Base-by-base conservation (phyloP, 306 rosid genomes). In the Cyamopsis tetragonoloba region DNA sequence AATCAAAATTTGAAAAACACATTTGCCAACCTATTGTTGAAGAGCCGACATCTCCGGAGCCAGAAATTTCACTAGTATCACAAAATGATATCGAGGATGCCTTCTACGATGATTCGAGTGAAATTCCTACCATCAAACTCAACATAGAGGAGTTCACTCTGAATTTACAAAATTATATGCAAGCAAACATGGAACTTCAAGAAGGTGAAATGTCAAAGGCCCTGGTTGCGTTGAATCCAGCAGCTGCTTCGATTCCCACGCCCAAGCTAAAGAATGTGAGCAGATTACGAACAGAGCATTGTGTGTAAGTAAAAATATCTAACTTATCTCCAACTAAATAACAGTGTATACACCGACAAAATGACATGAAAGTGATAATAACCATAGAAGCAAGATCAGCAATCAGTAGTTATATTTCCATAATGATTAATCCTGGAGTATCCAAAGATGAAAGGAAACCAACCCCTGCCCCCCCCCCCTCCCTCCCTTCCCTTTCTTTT, bases 11-110 rank as follows among this genome's bases (percentile, higher is more conserved):
- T 77, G 77, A 74, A 65, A 30, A 34, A 18, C 68, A 67, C 70
- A 53, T 22, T 19, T 91, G 92, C 49, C 89, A 86, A 43, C 99
- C 99, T 59, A 91, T 95, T 59, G 82, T 95, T 77, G 99, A 95
- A 88, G 99, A 91, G 80, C 99, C 99, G 2, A 77, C 88, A 75
- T 68, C 91, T 26, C 99, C 99, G 24, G 99, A 95, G 81, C 89
- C 89, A 77, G 92, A 88, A 75, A 71, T 77, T 80, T 31, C 76
- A 20, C 80, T 84, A 72, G 60, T 70, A 62, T 28, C 64, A 57
- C 39, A 66, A 62, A 75, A 35, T 64, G 97, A 88, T 75, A 88
- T 91, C 5, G 99, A 95, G 84, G 96, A 90, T 73, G 68, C 80
- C 70, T 82, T 77, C 78, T 64, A 24, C 13, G 95, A 85, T 32